Base-by-base conservation (phyloP, 2,329 filamentous ascomycete genomes). In the Huntiella omanensis region DNA sequence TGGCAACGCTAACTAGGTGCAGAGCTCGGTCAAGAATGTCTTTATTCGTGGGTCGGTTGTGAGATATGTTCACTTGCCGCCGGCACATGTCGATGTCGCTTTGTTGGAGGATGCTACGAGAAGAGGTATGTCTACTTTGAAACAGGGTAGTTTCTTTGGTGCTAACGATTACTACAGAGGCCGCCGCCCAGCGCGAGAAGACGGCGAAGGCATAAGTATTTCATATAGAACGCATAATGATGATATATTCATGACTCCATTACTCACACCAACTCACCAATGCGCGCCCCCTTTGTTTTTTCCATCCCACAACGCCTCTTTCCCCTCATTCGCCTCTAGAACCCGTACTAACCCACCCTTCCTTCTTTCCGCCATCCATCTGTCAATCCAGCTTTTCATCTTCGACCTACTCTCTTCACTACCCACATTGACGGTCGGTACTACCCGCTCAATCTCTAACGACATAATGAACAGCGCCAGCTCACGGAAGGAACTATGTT, bases 31-130 rank as follows among this genome's bases (percentile, higher is more conserved):
- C 53, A 93, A 92, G 68, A 94, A 93, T 58, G 85, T 94, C 64
- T 95, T 95, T 60, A 93, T 95, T 57, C 75, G 87, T 56, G 87
- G 87, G 32, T 92, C 83, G 48, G 87, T 94, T 39, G 87, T 95
- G 53, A 73, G 87, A 55, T 95, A 95, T 58, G 85, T 95, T 43
- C 84, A 95, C 61, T 67, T 95, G 43, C 86, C 87, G 0, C 79
- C 80, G 5, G 73, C 70, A 22, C 80, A 83, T 38, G 86, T 95
- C 35, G 87, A 95, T 59, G 80, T 86, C 19, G 80, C 83, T 33
- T 63, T 95, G 52, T 64, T 95, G 51, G 87, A 95, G 66, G 87
- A 95, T 66, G 87, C 87, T 15, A 93, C 84, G 50, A 75, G 84
- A 61, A 78, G 84, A 77, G 83, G 83, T 83, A 65, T 56, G 64